Evolutionary conservation across 371 early-diverging fungal species (phyloP).

Genomic region (Catenaria anguillulae): DNA sequence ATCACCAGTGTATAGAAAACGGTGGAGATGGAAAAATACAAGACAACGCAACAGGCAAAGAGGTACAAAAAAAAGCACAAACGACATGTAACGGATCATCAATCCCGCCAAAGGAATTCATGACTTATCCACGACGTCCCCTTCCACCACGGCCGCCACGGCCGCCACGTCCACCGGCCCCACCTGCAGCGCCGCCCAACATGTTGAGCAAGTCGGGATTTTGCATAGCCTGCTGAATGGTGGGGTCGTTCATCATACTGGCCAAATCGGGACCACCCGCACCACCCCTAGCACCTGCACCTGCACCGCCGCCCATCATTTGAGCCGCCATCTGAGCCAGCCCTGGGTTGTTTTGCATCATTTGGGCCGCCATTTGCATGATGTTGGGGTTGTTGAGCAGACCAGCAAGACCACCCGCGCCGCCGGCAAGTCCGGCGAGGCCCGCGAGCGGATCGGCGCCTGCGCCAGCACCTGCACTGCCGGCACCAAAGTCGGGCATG

Average conservation of each 20-base stretch:
- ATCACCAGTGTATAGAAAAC: too few relatives aligned
- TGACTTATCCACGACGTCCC: neutral
- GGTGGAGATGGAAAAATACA: too few relatives aligned
- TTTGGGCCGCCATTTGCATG: constrained; percentile 84
- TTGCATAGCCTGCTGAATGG: too few relatives aligned
- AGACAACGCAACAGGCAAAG: too few relatives aligned
- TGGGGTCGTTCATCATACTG: constrained; percentile 59
- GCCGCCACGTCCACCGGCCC: neutral
- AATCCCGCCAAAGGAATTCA: too few relatives aligned
- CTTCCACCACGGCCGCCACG: neutral
- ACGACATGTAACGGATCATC: too few relatives aligned
- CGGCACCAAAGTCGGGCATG: constrained; percentile 20
- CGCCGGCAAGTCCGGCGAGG: constrained; percentile 20
- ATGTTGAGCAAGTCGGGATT: constrained; percentile 60
- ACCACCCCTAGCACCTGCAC: neutral
- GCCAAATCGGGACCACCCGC: constrained; percentile 40
- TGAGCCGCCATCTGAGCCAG: constrained; percentile 69
- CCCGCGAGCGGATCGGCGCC: too few relatives aligned
- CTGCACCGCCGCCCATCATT: constrained; percentile 38
- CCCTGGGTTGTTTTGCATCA: constrained; percentile 88
- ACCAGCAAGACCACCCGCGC: too few relatives aligned
- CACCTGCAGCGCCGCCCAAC: constrained; percentile 20
- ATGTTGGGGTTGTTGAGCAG: constrained; percentile 79
- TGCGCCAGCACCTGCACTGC: too few relatives aligned
- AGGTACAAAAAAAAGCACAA: too few relatives aligned